Base-by-base conservation (phyloP, 495 filamentous ascomycete genomes). In the Penicillium samsonianum region DNA sequence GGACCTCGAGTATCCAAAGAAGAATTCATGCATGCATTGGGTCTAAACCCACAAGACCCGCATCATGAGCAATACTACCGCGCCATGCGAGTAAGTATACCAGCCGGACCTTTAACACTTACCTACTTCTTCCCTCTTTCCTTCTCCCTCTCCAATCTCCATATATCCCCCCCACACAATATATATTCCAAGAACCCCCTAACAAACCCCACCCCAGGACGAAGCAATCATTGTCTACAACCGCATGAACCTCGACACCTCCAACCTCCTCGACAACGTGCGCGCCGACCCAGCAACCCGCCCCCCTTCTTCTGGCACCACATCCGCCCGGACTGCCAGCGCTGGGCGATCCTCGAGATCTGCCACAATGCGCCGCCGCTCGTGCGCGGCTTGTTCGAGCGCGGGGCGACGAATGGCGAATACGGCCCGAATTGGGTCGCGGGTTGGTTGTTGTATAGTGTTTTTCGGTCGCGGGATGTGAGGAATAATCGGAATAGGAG, bases 391-490 rank as follows among this genome's bases (percentile, higher is more conserved):
- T 57, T 74, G 1, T 81, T 80, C 53, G 71, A 75, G 17, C 63
- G 58, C 12, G 79, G 78, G 12, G 60, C 58, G 4, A 74, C 73
- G 0, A 64, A 59, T 22, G 74, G 74, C 48, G 75, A 78, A 59
- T 70, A 75, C 41, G 80, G 76, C 10, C 78, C 79, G 8, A 84
- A 84, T 56, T 84, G 82, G 82, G 78, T 84, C 7, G 76, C 80
- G 7, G 72, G 73, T 14, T 84, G 82, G 82, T 76, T 83, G 67
- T 59, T 84, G 43, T 84, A 84, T 51, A 81, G 80, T 58, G 80
- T 83, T 19, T 84, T 83, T 65, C 80, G 82, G 17, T 83, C 81
- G 14, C 72, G 82, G 31, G 82, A 84, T 68, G 78, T 77, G 25
- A 67, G 82, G 17, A 84, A 84, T 66, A 80, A 78, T 67, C 74